These are phyloP conservation scores for Sarocladiaceae sp. DNA, from an alignment of 2,329 filamentous ascomycete genomes.

Conservation along the genomic window DNA sequence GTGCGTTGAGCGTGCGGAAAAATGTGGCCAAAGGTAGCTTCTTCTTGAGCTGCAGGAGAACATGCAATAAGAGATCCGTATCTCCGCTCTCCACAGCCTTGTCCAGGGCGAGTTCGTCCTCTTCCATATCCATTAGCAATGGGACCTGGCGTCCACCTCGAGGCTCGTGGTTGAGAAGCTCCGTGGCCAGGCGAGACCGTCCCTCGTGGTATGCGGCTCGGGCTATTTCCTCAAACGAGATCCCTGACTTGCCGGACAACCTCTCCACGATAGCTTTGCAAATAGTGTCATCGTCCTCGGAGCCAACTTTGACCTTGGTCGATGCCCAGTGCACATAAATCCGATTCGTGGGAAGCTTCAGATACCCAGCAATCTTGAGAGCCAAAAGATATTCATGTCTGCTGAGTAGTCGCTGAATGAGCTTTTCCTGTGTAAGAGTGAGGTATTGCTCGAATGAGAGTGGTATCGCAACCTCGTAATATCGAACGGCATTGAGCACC, in stretches of 20 bases:
- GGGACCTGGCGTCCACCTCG: slow-evolving; percentile 95
- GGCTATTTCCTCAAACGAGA: slow-evolving; percentile 94
- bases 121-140: slow-evolving; percentile 87
- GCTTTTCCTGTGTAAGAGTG: slow-evolving; percentile 79
- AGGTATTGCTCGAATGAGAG: slow-evolving; percentile 93
- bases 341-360: slow-evolving; percentile 78
- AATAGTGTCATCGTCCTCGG: slow-evolving; percentile 82
- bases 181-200: slow-evolving; percentile 79
- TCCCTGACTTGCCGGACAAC: slow-evolving; percentile 80
- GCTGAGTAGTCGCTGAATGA: slow-evolving; percentile 83
- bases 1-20: slow-evolving; percentile 84
- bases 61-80: slow-evolving; percentile 86
- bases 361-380: slow-evolving; percentile 80
- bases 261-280: slow-evolving; percentile 84
- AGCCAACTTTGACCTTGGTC: slow-evolving; percentile 82
- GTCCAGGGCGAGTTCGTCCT: slow-evolving; percentile 90
- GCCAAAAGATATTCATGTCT: slow-evolving; percentile 89
- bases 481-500: slow-evolving; percentile 87
- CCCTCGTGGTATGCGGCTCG: slow-evolving; percentile 93
- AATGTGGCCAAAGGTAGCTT: slow-evolving; percentile 88
- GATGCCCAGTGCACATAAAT: slow-evolving; percentile 98
- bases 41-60: slow-evolving; percentile 82
- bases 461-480: slow-evolving; percentile 85
- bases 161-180: slow-evolving; percentile 89
- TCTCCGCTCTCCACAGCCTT: slow-evolving; percentile 96